Conservation (phyloP, 805 yeast species). For the Wickerhamomyces strasburgensis region DNA sequence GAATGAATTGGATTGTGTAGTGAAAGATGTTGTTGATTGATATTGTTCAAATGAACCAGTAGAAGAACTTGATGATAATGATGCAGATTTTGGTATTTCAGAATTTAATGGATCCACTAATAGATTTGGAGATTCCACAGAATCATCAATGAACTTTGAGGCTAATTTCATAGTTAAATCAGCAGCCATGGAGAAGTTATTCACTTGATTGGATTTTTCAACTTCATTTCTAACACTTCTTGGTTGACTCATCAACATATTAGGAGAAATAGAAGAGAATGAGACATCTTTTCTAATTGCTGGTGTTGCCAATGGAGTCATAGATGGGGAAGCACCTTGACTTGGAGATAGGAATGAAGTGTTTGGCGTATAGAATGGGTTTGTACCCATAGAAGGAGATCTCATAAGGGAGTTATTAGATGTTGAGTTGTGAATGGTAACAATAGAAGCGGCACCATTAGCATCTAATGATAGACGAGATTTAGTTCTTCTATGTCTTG, state of each 20-base stretch:
- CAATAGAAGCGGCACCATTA: conserved; percentile 23
- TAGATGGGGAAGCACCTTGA: conserved; percentile 13
- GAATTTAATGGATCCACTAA: neutral
- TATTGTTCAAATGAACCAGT: neutral
- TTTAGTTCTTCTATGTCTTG: conserved; percentile 35
- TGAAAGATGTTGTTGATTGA: neutral
- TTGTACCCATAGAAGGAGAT: conserved; percentile 33
- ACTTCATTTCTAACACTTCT: neutral
- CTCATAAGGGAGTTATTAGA: conserved; percentile 21
- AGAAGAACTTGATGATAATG: neutral
- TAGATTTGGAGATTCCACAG: neutral
- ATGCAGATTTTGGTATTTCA: neutral
- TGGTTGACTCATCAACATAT: conserved; percentile 16
- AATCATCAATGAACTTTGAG: conserved; percentile 15
- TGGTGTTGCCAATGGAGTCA: conserved; percentile 21
- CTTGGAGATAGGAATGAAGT: conserved; percentile 37
- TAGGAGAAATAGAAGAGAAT: conserved; percentile 16
- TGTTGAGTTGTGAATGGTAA: conserved; percentile 18
- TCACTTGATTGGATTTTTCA: too few relatives aligned
- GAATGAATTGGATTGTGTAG: neutral
- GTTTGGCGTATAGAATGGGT: conserved; percentile 45
- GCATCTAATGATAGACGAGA: conserved; percentile 37
- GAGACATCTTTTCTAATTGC: conserved; percentile 7
- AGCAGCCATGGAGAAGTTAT: conserved; percentile 14
- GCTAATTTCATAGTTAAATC: conserved; percentile 26